Base-by-base conservation (phyloP, 176 grass and related monocot genomes). In the Leersia perrieri region DNA sequence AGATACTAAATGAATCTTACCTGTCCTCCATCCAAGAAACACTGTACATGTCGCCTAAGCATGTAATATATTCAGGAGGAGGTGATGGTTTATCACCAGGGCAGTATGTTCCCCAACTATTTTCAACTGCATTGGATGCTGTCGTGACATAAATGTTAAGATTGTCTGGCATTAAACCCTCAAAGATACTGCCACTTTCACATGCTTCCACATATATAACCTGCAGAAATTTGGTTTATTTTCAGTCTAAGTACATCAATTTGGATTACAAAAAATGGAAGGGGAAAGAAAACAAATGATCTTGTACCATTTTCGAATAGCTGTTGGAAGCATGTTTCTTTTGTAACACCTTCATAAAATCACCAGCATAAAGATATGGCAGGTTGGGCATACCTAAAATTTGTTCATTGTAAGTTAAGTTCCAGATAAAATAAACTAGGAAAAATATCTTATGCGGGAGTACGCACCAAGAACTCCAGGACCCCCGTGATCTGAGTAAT, bases 21-120 rank as follows among this genome's bases (percentile, higher is more conserved):
- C 95, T 98, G 47, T 98, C 95, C 83, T 98, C 95, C 92, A 98
- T 92, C 95, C 95, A 98, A 83, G 95, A 68, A 80, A 98, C 80
- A 72, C 95, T 98, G 75, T 98, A 98, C 77, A 93, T 33, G 64
- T 98, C 95, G 41, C 95, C 95, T 51, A 98, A 84, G 66, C 95
- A 98, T 33, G 92, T 94, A 26, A 72, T 75, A 84, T 84, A 98
- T 60, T 89, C 92, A 29, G 83, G 31, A 66, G 95, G 95, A 7
- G 95, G 92, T 18, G 95, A 23, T 32, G 88, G 75, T 16, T 89
- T 34, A 83, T 71, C 86, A 11, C 90, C 90, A 71, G 95, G 95
- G 70, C 95, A 98, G 70, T 98, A 98, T 57, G 92, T 92, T 34
- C 88, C 95, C 83, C 86, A 98, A 73, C 95, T 98, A 66, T 85